Conservation (phyloP, 495 filamentous ascomycete genomes). For the Xylaria flabelliformis region DNA sequence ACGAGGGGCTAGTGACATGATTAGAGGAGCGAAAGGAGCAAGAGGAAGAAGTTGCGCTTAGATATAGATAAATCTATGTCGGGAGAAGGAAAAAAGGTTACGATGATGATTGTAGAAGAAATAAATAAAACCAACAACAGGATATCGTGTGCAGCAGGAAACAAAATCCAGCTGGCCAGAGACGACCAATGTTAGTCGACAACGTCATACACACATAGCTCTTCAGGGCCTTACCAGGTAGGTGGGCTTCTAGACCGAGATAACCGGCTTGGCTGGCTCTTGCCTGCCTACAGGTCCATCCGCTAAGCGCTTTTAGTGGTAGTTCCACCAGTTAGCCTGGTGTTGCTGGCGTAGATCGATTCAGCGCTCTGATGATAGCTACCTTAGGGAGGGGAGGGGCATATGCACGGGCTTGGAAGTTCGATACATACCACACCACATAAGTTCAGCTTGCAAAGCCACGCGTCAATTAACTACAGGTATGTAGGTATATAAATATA, state of each 20-base stretch:
- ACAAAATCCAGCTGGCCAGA: background rate
- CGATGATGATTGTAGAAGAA: background rate
- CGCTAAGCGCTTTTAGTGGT: background rate
- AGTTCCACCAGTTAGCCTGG: background rate
- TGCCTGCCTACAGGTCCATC: background rate
- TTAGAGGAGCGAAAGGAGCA: background rate
- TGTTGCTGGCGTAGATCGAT: no score
- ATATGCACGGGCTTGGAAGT: background rate
- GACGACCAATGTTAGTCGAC: conserved; percentile 4
- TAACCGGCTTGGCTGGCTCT: background rate
- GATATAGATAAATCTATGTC: background rate
- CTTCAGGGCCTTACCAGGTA: conserved; percentile 1
- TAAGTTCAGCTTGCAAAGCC: background rate
- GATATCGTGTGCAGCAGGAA: conserved; percentile 3
- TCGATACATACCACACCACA: background rate
- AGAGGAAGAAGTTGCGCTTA: background rate
- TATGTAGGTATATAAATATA: background rate
- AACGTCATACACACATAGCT: conserved; percentile 22
- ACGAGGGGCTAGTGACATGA: background rate
- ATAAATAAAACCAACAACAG: background rate
- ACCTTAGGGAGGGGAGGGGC: no score
- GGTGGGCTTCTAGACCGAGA: conserved; percentile 7
- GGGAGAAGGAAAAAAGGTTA: background rate
- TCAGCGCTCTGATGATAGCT: background rate
- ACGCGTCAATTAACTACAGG: background rate